Percentiles rank a stretch among this genome's conserved stretches.
Evolutionary conservation across 1,284 basidiomycete genomes (phyloP).

Genomic region (Quambalaria eucalypti): DNA sequence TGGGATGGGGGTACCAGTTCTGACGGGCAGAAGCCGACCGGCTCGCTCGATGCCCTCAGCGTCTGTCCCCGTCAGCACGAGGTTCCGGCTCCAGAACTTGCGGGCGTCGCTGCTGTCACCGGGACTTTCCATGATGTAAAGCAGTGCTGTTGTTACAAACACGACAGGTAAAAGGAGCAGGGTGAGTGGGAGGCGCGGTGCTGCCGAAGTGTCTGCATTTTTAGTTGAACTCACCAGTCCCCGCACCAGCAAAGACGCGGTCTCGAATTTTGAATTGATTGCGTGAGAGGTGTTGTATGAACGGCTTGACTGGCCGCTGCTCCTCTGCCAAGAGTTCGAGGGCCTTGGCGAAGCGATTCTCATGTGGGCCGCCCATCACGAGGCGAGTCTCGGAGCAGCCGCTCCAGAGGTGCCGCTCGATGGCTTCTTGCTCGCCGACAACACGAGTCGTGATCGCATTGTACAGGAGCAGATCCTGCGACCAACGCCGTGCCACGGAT

Average conservation of each 20-base stretch:
- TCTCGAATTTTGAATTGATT: conserved; percentile 16
- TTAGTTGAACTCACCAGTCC: conserved; percentile 6
- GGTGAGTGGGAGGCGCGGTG: conserved; percentile 3
- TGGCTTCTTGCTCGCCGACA: conserved; percentile 13
- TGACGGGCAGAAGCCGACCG: conserved; percentile 18
- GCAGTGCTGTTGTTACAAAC: background rate
- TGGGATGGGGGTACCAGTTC: conserved; percentile 21
- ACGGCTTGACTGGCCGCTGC: conserved; percentile 5
- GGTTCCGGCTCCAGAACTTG: no score
- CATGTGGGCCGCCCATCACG: conserved; percentile 14
- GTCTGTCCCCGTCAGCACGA: conserved; percentile 16
- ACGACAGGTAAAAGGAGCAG: background rate
- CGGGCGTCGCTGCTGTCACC: background rate
- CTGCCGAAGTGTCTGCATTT: conserved; percentile 10
- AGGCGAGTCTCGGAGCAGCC: conserved; percentile 13
- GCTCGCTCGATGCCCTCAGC: conserved; percentile 13
- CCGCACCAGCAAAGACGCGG: conserved; percentile 13
- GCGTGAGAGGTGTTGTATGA: conserved; percentile 5
- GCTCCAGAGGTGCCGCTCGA: background rate
- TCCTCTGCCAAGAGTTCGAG: conserved; percentile 8
- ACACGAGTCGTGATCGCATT: conserved; percentile 17
- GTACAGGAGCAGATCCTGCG: conserved; percentile 18
- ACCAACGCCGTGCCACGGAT: conserved; percentile 12
- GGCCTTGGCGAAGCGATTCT: conserved; percentile 12
- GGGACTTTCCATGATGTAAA: no score